Evolutionary conservation across 768 basidiomycete genomes (phyloP).

Genomic region (Phaffia tasmanica): DNA sequence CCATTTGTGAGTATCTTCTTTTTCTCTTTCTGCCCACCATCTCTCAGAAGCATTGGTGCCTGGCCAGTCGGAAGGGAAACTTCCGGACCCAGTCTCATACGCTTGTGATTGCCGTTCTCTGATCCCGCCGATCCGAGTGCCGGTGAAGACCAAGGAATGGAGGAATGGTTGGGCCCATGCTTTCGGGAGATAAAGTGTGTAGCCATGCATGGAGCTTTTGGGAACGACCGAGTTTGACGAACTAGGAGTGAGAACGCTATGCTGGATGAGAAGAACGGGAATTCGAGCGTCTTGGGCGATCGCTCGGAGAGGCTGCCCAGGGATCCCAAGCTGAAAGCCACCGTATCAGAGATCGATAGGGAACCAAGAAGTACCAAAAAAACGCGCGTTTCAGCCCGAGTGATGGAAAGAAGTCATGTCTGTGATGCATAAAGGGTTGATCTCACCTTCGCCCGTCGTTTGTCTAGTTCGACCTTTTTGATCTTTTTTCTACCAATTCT

Average conservation of each 20-base stretch:
- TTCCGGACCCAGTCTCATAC: slow-evolving; percentile 63
- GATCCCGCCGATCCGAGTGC: slow-evolving; percentile 74
- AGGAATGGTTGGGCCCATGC: slow-evolving; percentile 91
- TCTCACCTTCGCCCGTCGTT: slow-evolving; percentile 60
- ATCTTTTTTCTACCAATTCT: slow-evolving; percentile 53
- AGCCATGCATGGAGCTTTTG: slow-evolving; percentile 54
- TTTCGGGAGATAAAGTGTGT: slow-evolving; percentile 72
- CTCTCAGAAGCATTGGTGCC: slow-evolving; percentile 47
- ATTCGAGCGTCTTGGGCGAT: slow-evolving; percentile 67
- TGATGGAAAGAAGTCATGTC: not conserved
- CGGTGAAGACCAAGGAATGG: slow-evolving; percentile 66
- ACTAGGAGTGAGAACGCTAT: slow-evolving; percentile 43
- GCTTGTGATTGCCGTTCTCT: slow-evolving; percentile 68
- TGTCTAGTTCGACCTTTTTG: slow-evolving; percentile 75
- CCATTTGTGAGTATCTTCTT: slow-evolving; percentile 55
- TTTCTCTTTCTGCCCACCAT: slow-evolving; percentile 46
- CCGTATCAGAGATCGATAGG: too few relatives aligned
- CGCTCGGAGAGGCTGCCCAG: slow-evolving; percentile 60
- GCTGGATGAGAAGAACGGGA: slow-evolving; percentile 72
- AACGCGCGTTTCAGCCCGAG: not conserved
- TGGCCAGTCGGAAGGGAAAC: slow-evolving; percentile 77
- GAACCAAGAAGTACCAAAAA: too few relatives aligned
- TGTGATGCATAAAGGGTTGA: not conserved
- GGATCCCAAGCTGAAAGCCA: slow-evolving; percentile 53
- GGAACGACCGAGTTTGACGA: slow-evolving; percentile 27